Evolutionary conservation across 2,329 filamentous ascomycete genomes (phyloP).

Genomic region (Capronia americana): DNA sequence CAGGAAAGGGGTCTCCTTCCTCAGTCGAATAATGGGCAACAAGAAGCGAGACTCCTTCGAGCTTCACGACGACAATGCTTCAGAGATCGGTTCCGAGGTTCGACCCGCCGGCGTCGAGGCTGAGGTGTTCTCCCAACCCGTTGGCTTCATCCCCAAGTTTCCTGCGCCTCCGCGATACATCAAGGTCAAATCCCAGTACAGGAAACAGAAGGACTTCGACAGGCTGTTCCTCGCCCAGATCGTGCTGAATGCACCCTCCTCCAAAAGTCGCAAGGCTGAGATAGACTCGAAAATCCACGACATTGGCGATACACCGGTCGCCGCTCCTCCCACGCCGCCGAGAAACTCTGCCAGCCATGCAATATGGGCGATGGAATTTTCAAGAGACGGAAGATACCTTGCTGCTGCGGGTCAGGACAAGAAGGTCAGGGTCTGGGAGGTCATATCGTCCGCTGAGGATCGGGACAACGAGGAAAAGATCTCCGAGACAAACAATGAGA

Average conservation of each 20-base stretch:
- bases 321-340: constrained; percentile 36
- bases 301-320: constrained; percentile 38
- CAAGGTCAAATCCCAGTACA: constrained; percentile 79
- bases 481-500: constrained; percentile 60
- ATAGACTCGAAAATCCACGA: constrained; percentile 40
- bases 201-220: constrained; percentile 81
- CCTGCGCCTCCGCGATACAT: constrained; percentile 92
- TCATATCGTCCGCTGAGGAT: constrained; percentile 82
- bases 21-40: constrained; percentile 79
- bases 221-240: constrained; percentile 92
- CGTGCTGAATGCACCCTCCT: constrained; percentile 64
- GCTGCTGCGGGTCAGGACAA: constrained; percentile 91
- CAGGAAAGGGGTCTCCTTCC: constrained; percentile 87
- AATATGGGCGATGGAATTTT: constrained; percentile 92
- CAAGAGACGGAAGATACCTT: constrained; percentile 85
- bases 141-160: constrained; percentile 83
- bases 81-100: constrained; percentile 68
- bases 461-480: constrained; percentile 75
- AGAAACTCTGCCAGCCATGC: constrained; percentile 62
- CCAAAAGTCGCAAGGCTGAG: constrained; percentile 47
- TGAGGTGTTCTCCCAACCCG: constrained; percentile 77
- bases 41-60: constrained; percentile 72
- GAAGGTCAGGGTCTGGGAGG: constrained; percentile 84
- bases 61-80: constrained; percentile 62
- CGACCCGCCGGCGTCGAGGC: constrained; percentile 83